Evolutionary conservation across 2,329 filamentous ascomycete genomes (phyloP).

Genomic region (Leptodontidium sp.): DNA sequence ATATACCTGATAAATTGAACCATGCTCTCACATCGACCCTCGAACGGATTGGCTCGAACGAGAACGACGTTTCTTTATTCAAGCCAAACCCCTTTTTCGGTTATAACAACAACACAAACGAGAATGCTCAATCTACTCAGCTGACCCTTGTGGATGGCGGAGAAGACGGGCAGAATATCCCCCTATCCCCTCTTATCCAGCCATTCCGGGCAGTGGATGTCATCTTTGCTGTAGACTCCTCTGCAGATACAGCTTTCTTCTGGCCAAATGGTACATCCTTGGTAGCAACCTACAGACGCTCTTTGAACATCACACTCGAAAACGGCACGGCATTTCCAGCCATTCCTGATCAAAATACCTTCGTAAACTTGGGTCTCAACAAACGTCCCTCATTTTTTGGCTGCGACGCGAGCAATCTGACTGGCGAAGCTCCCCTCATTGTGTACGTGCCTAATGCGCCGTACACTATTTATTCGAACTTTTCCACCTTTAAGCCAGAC

Average conservation of each 20-base stretch:
- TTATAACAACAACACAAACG: slow-evolving; percentile 61
- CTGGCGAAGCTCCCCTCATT: slow-evolving; percentile 68
- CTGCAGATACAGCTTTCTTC: slow-evolving; percentile 71
- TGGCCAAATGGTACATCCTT: slow-evolving; percentile 84
- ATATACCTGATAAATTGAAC: slow-evolving; percentile 57
- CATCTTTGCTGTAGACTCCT: slow-evolving; percentile 82
- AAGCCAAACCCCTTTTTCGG: slow-evolving; percentile 78
- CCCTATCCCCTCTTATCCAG: slow-evolving; percentile 79
- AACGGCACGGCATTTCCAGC: slow-evolving; percentile 77
- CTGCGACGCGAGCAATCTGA: slow-evolving; percentile 72
- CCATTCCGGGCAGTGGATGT: slow-evolving; percentile 76
- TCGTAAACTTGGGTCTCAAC: slow-evolving; percentile 80
- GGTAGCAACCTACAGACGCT: slow-evolving; percentile 77
- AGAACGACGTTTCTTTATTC: slow-evolving; percentile 79
- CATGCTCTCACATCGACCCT: slow-evolving; percentile 63
- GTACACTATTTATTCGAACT: slow-evolving; percentile 79
- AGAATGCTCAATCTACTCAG: slow-evolving; percentile 61
- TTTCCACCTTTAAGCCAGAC: slow-evolving; percentile 75
- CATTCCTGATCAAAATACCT: slow-evolving; percentile 78
- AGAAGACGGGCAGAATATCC: slow-evolving; percentile 80
- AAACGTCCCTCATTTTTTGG: slow-evolving; percentile 81
- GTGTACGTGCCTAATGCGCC: slow-evolving; percentile 91
- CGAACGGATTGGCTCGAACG: slow-evolving; percentile 59
- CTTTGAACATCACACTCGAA: slow-evolving; percentile 60
- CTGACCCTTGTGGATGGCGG: slow-evolving; percentile 83